Conservation (phyloP, 192 early-diverging fungal genomes). For the Gamsiella multidivaricata region DNA sequence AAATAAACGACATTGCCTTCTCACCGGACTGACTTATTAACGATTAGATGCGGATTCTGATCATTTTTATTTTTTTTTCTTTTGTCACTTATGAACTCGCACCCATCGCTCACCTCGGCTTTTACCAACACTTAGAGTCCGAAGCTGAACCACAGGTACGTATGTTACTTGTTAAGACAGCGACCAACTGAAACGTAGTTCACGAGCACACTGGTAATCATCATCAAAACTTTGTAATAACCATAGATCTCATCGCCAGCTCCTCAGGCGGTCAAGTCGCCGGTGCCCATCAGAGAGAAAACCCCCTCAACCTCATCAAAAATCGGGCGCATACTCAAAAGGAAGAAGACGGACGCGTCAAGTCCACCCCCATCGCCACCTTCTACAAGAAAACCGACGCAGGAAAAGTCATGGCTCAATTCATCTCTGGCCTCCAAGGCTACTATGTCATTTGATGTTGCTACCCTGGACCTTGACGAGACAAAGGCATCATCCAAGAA, state of each 20-base stretch:
- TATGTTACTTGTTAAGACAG: background rate
- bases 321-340: background rate
- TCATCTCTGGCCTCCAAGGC: constrained; percentile 13
- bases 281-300: no score
- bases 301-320: constrained; percentile 3
- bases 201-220: no score
- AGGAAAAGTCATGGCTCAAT: constrained; percentile 17
- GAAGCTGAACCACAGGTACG: constrained; percentile 7
- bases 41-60: background rate
- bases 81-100: background rate
- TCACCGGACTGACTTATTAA: background rate
- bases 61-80: background rate
- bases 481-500: constrained; percentile 14
- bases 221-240: no score
- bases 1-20: constrained; percentile 11
- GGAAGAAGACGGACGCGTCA: constrained; percentile 10
- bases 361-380: constrained; percentile 3
- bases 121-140: background rate
- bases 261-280: no score
- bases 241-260: background rate
- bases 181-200: no score
- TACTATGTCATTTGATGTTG: constrained; percentile 45
- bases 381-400: background rate
- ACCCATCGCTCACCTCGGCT: no score
- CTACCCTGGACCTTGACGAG: constrained; percentile 25